Evolutionary conservation across 352 stramenopile genomes (phyloP), one percentile per base, ranked within the genome.

Genomic region (Pythium folliculosum): DNA sequence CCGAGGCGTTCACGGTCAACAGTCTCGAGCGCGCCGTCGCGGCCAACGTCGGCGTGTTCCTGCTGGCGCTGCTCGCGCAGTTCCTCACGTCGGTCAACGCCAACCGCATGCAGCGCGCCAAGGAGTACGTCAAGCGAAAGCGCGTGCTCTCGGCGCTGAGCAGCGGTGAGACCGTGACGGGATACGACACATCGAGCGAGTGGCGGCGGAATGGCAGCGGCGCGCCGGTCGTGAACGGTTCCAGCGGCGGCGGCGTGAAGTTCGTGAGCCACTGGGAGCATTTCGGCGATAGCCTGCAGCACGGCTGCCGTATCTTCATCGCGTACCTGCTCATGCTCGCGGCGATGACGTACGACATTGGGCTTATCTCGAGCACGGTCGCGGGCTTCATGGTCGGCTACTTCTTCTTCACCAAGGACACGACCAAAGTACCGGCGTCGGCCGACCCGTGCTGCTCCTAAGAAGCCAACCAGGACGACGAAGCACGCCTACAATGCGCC

Each of bases 281-380:
- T 66, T 63, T 89, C 23, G 69, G 69, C 43, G 81, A 91, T 69
- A 84, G 81, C 50, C 25, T 89, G 60, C 69, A 86, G 74, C 85
- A 86, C 32, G 85, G 85, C 5, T 59, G 80, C 53, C 64, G 78
- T n/a, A 90, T 91, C 58, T 55, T 89, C n/a, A 60, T 93, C 32
- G 85, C 85, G 59, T 93, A 91, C 47, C 48, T 93, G 67, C 76
- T 93, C 51, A 93, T 93, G 85, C 78, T 93, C 19, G 83, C 83
- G 55, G 78, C 74, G 60, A 93, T 93, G 85, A 93, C 85, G 64
- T 93, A 93, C 70, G 78, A 91, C 65, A 63, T 89, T 59, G 76
- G 69, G 58, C 72, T 93, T 13, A 77, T 91, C 45, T 68, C 44
- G 16, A 87, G 80, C 52, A 89, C 86, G 51, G 77, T 93, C n/a